phyloP scores from a whole-genome alignment of 768 basidiomycete genomes.

The Leccinellum rugosiceps region DNA sequence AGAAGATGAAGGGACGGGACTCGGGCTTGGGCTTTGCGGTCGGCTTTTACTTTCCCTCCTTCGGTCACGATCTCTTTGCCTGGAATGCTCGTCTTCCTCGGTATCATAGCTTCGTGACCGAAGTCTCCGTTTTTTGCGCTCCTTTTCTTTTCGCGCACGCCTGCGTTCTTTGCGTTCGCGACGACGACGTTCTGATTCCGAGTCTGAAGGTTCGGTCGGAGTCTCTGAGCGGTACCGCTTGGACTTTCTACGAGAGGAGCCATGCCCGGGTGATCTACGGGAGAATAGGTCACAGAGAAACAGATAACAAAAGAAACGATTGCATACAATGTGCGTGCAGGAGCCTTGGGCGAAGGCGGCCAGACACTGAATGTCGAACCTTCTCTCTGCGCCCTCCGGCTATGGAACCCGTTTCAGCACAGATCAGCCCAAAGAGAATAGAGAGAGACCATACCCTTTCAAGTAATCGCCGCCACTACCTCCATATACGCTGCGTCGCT shows the following conservation, averaged over 20 bases:
- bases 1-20: slow-evolving; percentile 29
- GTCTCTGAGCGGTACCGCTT: slow-evolving; percentile 52
- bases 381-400: slow-evolving; percentile 70
- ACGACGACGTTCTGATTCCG: slow-evolving; percentile 58
- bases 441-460: slow-evolving; percentile 52
- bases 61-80: slow-evolving; percentile 26
- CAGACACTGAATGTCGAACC: slow-evolving; percentile 59
- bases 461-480: slow-evolving; percentile 49
- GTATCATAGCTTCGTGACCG: slow-evolving; percentile 35
- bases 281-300: not conserved
- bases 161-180: slow-evolving; percentile 61
- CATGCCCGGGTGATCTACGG: slow-evolving; percentile 55
- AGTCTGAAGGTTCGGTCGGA: slow-evolving; percentile 42
- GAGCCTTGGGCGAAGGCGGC: slow-evolving; percentile 77
- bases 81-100: slow-evolving; percentile 34
- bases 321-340: slow-evolving; percentile 55
- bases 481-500: slow-evolving; percentile 30
- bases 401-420: slow-evolving; percentile 26
- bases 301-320: not conserved
- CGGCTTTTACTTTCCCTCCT: slow-evolving; percentile 33
- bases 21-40: slow-evolving; percentile 33
- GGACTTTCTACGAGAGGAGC: slow-evolving; percentile 50
- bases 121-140: slow-evolving; percentile 36
- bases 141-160: slow-evolving; percentile 47
- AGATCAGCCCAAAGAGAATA: not conserved